phyloP scores from a whole-genome alignment of 1,139 yeast species.

The Hansenula anomala region DNA sequence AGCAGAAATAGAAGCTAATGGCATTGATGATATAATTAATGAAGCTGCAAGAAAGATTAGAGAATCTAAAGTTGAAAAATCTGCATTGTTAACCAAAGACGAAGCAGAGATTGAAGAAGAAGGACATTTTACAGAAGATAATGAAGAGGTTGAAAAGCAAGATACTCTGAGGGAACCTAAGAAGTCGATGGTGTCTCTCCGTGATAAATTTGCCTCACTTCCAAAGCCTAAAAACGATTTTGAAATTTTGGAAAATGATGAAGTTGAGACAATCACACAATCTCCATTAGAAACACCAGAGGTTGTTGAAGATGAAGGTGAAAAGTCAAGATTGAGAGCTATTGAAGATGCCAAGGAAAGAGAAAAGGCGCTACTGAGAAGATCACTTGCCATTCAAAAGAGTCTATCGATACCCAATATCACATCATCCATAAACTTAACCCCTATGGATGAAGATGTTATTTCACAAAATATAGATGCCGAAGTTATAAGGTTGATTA shows the following conservation, averaged over 20 bases:
- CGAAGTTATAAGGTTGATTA: conserved; percentile 37
- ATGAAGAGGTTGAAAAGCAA: conserved; percentile 5
- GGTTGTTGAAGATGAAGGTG: conserved; percentile 31
- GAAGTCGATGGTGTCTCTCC: background rate
- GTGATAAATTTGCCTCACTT: conserved; percentile 31
- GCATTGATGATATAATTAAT: conserved; percentile 29
- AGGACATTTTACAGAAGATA: conserved; percentile 22
- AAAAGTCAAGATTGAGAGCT: conserved; percentile 24
- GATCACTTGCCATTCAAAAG: conserved; percentile 47
- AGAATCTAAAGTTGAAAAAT: conserved; percentile 26
- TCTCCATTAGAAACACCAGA: conserved; percentile 11
- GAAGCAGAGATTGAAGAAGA: conserved; percentile 48
- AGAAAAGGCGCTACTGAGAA: conserved; percentile 25
- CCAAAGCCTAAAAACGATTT: conserved; percentile 59
- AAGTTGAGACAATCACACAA: conserved; percentile 10
- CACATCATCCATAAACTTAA: conserved; percentile 6
- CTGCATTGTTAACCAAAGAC: conserved; percentile 43
- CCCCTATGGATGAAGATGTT: background rate
- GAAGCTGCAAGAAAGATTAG: conserved; percentile 24
- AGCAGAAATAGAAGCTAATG: conserved; percentile 15
- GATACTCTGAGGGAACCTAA: no score
- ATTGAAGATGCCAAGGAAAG: conserved; percentile 22
- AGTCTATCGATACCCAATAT: conserved; percentile 48
- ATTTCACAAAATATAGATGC: conserved; percentile 28
- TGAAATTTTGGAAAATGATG: conserved; percentile 39